Evolutionary conservation across 495 filamentous ascomycete species (phyloP), one percentile per base, ranked within the genome.

Genomic region (Annulohypoxylon stygium): DNA sequence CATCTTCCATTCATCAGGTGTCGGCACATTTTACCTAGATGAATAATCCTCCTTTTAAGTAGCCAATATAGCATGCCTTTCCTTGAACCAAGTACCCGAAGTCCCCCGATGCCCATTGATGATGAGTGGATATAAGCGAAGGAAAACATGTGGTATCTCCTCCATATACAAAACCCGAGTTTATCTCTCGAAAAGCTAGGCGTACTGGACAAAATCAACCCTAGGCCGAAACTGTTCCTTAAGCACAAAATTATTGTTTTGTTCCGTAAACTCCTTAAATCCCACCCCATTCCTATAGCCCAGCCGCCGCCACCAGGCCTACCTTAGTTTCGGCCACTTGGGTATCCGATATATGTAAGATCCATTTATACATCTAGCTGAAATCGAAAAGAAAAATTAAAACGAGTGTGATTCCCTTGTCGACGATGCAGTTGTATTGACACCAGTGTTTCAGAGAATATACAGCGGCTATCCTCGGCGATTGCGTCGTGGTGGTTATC

Each of bases 291-390:
- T 39, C 36, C 57, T 58, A 48, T 63, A 41, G 61, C 62, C 71
- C 66, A 62, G 71, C 65, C 71, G 62, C 61, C 65, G 43, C 43
- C 48, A 25, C 65, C 61, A 50, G 63, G 33, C 23, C 12, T 61
- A 60, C 47, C 54, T 53, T 5, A 37, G 23, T 51, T 65, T 62
- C 25, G 16, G 57, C 30, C 65, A 14, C 18, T 69, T 65, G 48
- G 66, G 71, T 70, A 70, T 70, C 18, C 63, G 61, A 62, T 37
- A 48, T 37, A 55, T 74, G 59, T 67, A 54, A 59, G 16, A 65
- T 53, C 58, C 63, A 26, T 63, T 63, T 67, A 70, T 23, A 70
- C n/a, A 69, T 74, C 62, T 67, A 74, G 12, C 36, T 14, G 43
- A 57, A 70, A 70, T 65, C 33, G 66, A 70, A 64, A 63, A 37